These are phyloP conservation scores for Teratosphaeria zuluensis DNA, from an alignment of 2,329 filamentous ascomycete genomes.

Conservation along the genomic window DNA sequence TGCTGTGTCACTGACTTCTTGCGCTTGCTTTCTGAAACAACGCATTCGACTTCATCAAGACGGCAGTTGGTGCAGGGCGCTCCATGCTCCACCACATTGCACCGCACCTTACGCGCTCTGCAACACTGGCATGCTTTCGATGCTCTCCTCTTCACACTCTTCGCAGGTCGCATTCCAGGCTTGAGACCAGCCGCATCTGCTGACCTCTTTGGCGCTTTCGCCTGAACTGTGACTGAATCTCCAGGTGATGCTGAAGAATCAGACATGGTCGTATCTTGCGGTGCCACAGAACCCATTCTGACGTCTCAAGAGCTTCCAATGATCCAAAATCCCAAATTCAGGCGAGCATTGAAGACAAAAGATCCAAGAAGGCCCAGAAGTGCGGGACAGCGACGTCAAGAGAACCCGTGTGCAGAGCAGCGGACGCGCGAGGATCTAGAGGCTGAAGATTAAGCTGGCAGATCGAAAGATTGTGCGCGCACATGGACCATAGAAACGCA, in stretches of 20 bases:
- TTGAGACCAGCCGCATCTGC: constrained; percentile 47
- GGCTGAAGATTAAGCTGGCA: neutral
- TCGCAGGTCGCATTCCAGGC: constrained; percentile 36
- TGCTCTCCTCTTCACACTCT: constrained; percentile 71
- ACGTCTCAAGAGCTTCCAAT: neutral
- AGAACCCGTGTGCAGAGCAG: neutral
- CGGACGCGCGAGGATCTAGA: neutral
- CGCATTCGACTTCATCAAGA: constrained; percentile 67
- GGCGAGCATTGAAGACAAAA: neutral
- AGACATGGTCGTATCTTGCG: constrained; percentile 14
- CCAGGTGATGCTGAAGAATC: constrained; percentile 22
- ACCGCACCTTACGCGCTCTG: constrained; percentile 80
- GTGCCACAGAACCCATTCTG: constrained; percentile 13
- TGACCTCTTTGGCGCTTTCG: constrained; percentile 42
- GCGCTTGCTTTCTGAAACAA: constrained; percentile 62
- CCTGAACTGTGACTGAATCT: constrained; percentile 15
- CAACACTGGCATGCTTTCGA: constrained; percentile 86
- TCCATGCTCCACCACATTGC: constrained; percentile 80
- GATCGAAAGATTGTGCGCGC: neutral
- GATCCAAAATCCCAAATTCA: neutral
- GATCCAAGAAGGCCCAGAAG: neutral
- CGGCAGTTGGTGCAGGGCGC: constrained; percentile 82
- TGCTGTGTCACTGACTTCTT: constrained; percentile 50
- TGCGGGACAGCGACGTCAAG: neutral
- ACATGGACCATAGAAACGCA: neutral